phyloP scores from a whole-genome alignment of 768 basidiomycete species.

The Tulasnella calospora region DNA sequence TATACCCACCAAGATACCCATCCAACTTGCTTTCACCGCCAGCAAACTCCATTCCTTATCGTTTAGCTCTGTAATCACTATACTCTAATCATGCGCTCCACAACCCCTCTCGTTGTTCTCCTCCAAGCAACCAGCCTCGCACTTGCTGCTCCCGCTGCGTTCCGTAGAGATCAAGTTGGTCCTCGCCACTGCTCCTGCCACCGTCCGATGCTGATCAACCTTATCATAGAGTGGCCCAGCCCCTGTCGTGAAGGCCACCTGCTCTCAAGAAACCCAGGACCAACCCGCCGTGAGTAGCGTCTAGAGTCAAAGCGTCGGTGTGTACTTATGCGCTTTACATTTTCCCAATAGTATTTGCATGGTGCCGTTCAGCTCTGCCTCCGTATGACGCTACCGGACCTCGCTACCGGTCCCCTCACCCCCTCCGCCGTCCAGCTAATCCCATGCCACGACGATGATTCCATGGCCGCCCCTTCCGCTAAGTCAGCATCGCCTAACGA shows the following conservation, averaged over 20 bases:
- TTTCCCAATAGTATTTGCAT: background rate
- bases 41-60: constrained; percentile 7
- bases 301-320: background rate
- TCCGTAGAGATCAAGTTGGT: constrained; percentile 1
- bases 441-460: constrained; percentile 16
- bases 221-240: background rate
- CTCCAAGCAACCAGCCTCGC: constrained; percentile 14
- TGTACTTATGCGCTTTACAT: background rate
- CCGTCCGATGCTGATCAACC: background rate
- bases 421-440: constrained; percentile 2
- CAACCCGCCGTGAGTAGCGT: background rate
- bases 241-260: background rate
- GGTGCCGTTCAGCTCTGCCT: constrained; percentile 13
- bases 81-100: constrained; percentile 17
- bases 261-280: background rate
- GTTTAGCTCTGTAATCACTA: background rate
- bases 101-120: constrained; percentile 3
- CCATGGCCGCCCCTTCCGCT: background rate
- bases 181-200: background rate
- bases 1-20: background rate
- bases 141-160: background rate
- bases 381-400: constrained; percentile 14
- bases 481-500: background rate
- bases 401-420: constrained; percentile 6
- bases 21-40: background rate